A percentile compares a stretch with the other conserved stretches of the same genome.
Evolutionary conservation across 2,329 filamentous ascomycete genomes (phyloP).

Genomic region (Phyllosticta citribraziliensis): DNA sequence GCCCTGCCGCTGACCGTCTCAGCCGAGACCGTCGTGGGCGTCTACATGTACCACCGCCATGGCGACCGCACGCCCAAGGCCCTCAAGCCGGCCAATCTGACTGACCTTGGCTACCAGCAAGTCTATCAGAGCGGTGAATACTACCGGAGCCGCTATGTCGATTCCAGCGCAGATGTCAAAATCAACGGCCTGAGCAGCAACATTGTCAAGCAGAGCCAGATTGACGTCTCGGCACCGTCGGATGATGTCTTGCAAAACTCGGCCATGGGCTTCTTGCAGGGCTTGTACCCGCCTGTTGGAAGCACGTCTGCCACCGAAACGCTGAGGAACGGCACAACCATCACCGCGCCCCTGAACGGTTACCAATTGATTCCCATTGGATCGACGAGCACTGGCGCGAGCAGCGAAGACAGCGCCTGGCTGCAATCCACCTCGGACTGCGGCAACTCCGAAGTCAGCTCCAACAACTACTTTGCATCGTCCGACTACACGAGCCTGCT

Average conservation of each 20-base stretch:
- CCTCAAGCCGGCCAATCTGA: constrained; percentile 61
- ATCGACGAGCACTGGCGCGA: constrained; percentile 46
- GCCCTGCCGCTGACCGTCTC: constrained; percentile 19
- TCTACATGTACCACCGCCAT: constrained; percentile 82
- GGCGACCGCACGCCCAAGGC: constrained; percentile 79
- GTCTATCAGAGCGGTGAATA: constrained; percentile 62
- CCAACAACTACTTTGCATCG: constrained; percentile 48
- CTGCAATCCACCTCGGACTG: constrained; percentile 49
- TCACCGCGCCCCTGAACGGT: constrained; percentile 61
- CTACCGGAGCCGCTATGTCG: constrained; percentile 69
- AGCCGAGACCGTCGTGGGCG: constrained; percentile 64
- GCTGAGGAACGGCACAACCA: constrained; percentile 59
- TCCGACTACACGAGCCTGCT: constrained; percentile 39
- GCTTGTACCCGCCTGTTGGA: constrained; percentile 71
- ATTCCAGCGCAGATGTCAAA: constrained; percentile 45
- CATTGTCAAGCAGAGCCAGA: constrained; percentile 57
- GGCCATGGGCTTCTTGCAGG: constrained; percentile 71
- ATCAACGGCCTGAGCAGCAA: constrained; percentile 59
- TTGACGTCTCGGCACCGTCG: constrained; percentile 60
- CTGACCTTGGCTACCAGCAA: constrained; percentile 68
- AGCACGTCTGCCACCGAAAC: constrained; percentile 42
- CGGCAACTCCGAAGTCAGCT: constrained; percentile 45
- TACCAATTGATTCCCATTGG: constrained; percentile 78
- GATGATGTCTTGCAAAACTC: constrained; percentile 75
- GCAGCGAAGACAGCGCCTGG: constrained; percentile 49